Evolutionary conservation across 345 rosid genomes (phyloP), one percentile per base, ranked within the genome.

Genomic region (Gossypium sturtianum): DNA sequence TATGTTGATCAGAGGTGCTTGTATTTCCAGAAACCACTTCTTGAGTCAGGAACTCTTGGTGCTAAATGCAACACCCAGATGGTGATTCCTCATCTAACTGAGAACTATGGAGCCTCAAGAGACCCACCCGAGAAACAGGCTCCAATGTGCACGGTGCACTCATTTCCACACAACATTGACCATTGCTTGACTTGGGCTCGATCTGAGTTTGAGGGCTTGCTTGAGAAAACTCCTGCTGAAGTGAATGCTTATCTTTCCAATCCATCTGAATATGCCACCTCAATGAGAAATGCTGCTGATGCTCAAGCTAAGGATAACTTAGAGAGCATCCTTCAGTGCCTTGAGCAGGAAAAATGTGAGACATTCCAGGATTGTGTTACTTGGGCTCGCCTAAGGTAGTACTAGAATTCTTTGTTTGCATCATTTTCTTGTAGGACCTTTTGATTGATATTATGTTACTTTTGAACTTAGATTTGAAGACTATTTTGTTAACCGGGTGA

Each of bases 41-140:
- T 66, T 13, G 71, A 66, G 10, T 66, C 56, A 3, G 71, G 71
- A 66, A 66, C 71, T 45, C 71, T 66, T 12, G 71, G 71, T 66
- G 54, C 56, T 66, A 66, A 66, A 66, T 66, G 71, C 71, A 66
- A 66, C 54, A 66, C 56, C 34, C 71, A 66, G 54, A 47, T 66
- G 71, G 71, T 66, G n/a, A 66, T 66, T 66, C 71, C 71, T 13
- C 71, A 66, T 22, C 56, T 66, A 47, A 66, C 71, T 22, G 71
- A 66, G 53, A 66, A 66, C 71, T 66, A 66, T 7, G 71, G 71
- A 45, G 71, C 71, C 6, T 66, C 71, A 7, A 66, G 71, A 47
- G 71, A 66, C 19, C 71, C 71, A 45, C 54, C 71, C 7, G 71
- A 66, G 54, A 66, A 66, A 47, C 71, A 66, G 51, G 71, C 71